Evolutionary conservation across 1,139 yeast species (phyloP).

Genomic region (Diutina siamensis): DNA sequence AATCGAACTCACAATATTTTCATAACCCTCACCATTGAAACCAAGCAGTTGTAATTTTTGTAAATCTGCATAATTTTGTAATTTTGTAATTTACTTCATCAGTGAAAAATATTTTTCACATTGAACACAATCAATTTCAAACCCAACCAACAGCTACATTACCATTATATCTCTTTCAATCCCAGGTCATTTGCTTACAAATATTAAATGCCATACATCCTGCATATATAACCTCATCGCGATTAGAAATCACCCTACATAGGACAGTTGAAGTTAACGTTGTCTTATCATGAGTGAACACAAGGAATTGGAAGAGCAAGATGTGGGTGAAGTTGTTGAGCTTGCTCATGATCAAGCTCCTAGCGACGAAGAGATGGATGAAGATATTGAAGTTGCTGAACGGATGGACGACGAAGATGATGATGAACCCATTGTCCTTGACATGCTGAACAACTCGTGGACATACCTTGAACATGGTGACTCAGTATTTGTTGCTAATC

Average conservation of each 20-base stretch:
- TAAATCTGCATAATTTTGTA: no score
- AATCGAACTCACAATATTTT: no score
- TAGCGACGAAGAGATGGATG: conserved; percentile 12
- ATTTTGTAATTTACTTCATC: no score
- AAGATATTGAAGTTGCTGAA: background rate
- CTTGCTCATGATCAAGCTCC: conserved; percentile 29
- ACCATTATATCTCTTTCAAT: no score
- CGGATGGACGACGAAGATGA: background rate
- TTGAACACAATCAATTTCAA: no score
- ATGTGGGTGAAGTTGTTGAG: conserved; percentile 48
- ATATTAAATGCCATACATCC: no score
- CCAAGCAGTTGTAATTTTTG: no score
- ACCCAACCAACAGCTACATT: no score
- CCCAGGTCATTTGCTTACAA: no score
- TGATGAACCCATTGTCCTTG: conserved; percentile 29
- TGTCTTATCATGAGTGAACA: conserved; percentile 7
- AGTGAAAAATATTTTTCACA: no score
- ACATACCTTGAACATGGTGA: conserved; percentile 87
- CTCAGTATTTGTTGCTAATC: conserved; percentile 65
- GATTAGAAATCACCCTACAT: background rate
- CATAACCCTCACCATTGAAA: no score
- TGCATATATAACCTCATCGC: background rate
- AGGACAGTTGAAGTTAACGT: no score
- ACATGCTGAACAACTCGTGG: conserved; percentile 80
- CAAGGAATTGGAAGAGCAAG: conserved; percentile 35